These are phyloP conservation scores for Coniosporium apollinis DNA, from an alignment of 495 filamentous ascomycete species.

Conservation along the genomic window DNA sequence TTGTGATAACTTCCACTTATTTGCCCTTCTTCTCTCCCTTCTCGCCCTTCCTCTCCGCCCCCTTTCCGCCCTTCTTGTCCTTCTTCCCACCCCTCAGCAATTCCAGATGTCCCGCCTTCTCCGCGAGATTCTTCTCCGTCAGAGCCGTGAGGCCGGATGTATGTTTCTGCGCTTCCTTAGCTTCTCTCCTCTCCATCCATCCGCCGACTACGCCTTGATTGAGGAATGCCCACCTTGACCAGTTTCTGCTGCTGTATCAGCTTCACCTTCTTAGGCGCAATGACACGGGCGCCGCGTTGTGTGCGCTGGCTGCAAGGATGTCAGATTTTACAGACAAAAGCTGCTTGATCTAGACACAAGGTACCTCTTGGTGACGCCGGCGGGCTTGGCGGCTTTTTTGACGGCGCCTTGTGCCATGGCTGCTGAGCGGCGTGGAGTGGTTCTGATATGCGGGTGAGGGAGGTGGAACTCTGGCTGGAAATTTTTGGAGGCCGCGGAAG, in stretches of 20 bases:
- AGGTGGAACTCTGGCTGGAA: no score
- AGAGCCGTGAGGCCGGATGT: slow-evolving; percentile 42
- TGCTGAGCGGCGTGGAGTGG: no score
- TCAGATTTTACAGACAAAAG: no score
- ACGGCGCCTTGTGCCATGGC: slow-evolving; percentile 22
- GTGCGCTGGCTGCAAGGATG: slow-evolving; percentile 10
- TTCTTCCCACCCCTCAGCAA: slow-evolving; percentile 50
- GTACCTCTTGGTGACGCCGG: slow-evolving; percentile 14
- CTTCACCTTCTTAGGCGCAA: slow-evolving; percentile 50
- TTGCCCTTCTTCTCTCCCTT: no score
- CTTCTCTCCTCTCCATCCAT: no score
- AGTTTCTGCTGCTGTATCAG: slow-evolving; percentile 43
- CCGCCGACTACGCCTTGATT: no score
- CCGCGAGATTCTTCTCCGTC: slow-evolving; percentile 50
- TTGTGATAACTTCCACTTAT: no score
- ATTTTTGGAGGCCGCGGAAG: no score
- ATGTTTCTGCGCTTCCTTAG: slow-evolving; percentile 35
- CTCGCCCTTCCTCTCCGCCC: neutral
- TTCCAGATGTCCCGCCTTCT: slow-evolving; percentile 59
- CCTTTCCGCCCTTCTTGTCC: slow-evolving; percentile 18
- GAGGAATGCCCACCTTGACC: slow-evolving; percentile 48
- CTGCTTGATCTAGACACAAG: no score
- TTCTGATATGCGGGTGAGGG: no score
- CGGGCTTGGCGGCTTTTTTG: slow-evolving; percentile 13
- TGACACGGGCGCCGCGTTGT: slow-evolving; percentile 39